Conservation (phyloP, 2,329 filamentous ascomycete genomes). For the Dothidotthia symphoricarpi region DNA sequence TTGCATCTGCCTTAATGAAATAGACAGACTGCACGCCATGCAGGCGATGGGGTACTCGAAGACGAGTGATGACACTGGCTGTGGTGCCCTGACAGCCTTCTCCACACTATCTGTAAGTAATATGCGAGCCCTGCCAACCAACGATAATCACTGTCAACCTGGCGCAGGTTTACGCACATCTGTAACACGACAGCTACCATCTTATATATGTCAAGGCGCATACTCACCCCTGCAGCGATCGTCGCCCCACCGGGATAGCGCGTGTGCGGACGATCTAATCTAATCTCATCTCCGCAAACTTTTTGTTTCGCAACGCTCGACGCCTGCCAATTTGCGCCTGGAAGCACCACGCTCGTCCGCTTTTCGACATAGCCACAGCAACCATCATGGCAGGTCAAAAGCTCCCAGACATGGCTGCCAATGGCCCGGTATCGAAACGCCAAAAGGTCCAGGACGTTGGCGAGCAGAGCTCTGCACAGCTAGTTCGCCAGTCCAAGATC, state of each 20-base stretch:
- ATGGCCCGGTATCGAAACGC: conserved; percentile 67
- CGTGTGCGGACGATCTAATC: conserved; percentile 20
- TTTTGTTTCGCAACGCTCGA: conserved; percentile 1
- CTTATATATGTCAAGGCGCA: not conserved
- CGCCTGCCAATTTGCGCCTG: not conserved
- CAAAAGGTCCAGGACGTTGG: conserved; percentile 29
- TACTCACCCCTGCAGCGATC: not conserved
- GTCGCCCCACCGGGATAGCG: not conserved
- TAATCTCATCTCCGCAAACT: conserved; percentile 12
- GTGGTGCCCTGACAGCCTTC: too few species aligned
- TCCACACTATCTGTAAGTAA: too few species aligned
- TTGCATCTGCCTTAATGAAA: too few species aligned
- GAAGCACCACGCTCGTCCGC: not conserved
- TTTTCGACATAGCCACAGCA: conserved; percentile 4
- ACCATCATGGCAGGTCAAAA: conserved; percentile 49
- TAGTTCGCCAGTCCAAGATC: conserved; percentile 64
- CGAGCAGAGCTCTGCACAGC: conserved; percentile 44
- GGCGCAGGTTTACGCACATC: too few species aligned
- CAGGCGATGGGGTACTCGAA: too few species aligned
- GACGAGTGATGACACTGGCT: too few species aligned
- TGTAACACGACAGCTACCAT: not conserved
- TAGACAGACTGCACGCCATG: too few species aligned
- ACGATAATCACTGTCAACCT: not conserved
- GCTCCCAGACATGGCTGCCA: conserved; percentile 42
- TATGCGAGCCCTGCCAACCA: not conserved